Evolutionary conservation across 225 moss, liverwort and hornwort species (phyloP).

Genomic region (Marchantia polymorpha): DNA sequence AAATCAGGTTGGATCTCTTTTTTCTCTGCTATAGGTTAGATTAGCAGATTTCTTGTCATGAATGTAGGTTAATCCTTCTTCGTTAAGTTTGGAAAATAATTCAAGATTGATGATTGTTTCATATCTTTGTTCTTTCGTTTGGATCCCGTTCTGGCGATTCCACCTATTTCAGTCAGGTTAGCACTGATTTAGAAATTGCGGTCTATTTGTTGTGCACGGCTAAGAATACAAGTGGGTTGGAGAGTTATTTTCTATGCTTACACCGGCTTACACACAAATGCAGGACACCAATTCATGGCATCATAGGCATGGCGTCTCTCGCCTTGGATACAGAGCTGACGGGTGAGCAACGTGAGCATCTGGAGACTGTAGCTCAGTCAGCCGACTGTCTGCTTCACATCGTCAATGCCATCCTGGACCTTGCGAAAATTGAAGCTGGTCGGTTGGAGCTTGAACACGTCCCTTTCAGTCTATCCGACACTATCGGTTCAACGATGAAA

Average conservation of each 20-base stretch:
- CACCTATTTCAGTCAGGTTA: background rate
- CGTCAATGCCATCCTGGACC: constrained; percentile 86
- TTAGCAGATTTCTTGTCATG: background rate
- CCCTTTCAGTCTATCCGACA: constrained; percentile 77
- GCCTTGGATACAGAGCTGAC: constrained; percentile 80
- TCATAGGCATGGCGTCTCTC: constrained; percentile 93
- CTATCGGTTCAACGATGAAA: constrained; percentile 87
- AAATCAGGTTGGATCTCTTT: constrained; percentile 54
- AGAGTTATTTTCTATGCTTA: background rate
- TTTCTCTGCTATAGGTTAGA: background rate
- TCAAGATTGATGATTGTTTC: too few relatives aligned
- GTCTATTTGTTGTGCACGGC: background rate
- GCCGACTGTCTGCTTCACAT: constrained; percentile 95
- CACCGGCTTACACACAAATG: constrained; percentile 16
- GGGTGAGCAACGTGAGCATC: constrained; percentile 90
- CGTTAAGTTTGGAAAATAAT: background rate
- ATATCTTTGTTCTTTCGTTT: too few relatives aligned
- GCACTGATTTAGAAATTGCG: background rate
- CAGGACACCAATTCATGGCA: constrained; percentile 96
- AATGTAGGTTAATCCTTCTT: background rate
- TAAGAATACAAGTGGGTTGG: background rate
- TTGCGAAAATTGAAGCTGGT: constrained; percentile 96
- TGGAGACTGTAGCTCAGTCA: constrained; percentile 89
- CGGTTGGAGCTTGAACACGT: constrained; percentile 86
- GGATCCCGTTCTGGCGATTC: too few relatives aligned